phyloP scores from a whole-genome alignment of 192 early-diverging fungal species.

The Ambispora gerdemannii region DNA sequence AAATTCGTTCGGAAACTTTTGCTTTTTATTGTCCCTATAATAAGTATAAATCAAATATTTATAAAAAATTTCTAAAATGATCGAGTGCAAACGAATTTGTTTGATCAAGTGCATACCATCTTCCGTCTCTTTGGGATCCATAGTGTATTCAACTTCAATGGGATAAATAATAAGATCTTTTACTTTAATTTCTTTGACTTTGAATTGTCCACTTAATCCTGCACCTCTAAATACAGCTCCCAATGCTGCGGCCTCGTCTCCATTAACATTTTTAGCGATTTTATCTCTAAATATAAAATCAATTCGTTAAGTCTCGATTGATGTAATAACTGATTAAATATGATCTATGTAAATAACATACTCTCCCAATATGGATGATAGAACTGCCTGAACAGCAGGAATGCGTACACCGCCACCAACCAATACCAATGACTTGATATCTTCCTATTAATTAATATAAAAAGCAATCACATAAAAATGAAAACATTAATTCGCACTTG shows the following conservation, averaged over 20 bases:
- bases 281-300: constrained; percentile 52
- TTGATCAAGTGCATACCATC: constrained; percentile 28
- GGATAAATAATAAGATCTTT: constrained; percentile 76
- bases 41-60: too few relatives aligned
- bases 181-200: constrained; percentile 77
- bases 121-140: constrained; percentile 36
- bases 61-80: too few relatives aligned
- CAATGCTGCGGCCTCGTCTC: constrained; percentile 90
- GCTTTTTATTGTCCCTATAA: constrained; percentile 26
- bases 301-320: too few relatives aligned
- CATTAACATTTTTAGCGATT: constrained; percentile 92
- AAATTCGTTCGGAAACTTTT: constrained; percentile 51
- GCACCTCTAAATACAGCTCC: constrained; percentile 89
- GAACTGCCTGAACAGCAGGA: constrained; percentile 74
- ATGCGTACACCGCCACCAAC: constrained; percentile 91
- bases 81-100: too few relatives aligned
- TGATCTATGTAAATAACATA: constrained; percentile 41
- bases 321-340: too few relatives aligned
- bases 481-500: constrained; percentile 16
- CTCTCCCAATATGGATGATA: constrained; percentile 70
- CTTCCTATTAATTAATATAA: constrained; percentile 35
- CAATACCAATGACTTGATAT: constrained; percentile 85
- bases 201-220: constrained; percentile 79
- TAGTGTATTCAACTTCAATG: constrained; percentile 61
- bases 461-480: constrained; percentile 2